A percentile compares a stretch with the other conserved stretches of the same genome.
Conservation (phyloP, 805 yeast genomes). For the Saccharomycopsis sp. region DNA sequence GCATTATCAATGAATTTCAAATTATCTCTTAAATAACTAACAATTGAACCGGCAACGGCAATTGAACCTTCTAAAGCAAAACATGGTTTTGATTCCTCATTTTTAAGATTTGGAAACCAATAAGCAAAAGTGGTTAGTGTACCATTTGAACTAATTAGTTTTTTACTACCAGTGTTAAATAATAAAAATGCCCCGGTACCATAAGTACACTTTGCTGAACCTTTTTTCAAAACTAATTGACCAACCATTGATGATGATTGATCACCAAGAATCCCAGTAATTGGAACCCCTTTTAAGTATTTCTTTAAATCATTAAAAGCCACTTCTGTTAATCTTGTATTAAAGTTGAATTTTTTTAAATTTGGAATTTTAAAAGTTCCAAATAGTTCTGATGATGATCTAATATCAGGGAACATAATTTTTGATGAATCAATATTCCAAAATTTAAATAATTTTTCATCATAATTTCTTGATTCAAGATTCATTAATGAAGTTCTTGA, state of each 20-base stretch:
- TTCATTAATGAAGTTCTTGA: constrained; percentile 87
- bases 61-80: constrained; percentile 93
- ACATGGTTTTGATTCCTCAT: constrained; percentile 46
- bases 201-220: constrained; percentile 89
- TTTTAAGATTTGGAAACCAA: constrained; percentile 68
- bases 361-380: constrained; percentile 63
- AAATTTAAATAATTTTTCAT: constrained; percentile 59
- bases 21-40: constrained; percentile 91
- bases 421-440: constrained; percentile 69
- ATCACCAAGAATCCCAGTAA: constrained; percentile 88
- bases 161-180: constrained; percentile 72
- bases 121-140: constrained; percentile 83
- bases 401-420: constrained; percentile 64
- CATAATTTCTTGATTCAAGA: constrained; percentile 65
- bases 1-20: constrained; percentile 72
- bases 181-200: constrained; percentile 93
- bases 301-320: constrained; percentile 38
- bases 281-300: constrained; percentile 52
- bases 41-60: constrained; percentile 91
- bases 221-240: constrained; percentile 73
- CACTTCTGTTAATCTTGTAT: constrained; percentile 38
- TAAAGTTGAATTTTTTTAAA: constrained; percentile 39
- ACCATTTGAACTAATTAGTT: constrained; percentile 67
- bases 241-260: constrained; percentile 92
- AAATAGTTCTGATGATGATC: constrained; percentile 66